Evolutionary conservation across 768 basidiomycete species (phyloP).

Genomic region (Pisolithus marmoratus): DNA sequence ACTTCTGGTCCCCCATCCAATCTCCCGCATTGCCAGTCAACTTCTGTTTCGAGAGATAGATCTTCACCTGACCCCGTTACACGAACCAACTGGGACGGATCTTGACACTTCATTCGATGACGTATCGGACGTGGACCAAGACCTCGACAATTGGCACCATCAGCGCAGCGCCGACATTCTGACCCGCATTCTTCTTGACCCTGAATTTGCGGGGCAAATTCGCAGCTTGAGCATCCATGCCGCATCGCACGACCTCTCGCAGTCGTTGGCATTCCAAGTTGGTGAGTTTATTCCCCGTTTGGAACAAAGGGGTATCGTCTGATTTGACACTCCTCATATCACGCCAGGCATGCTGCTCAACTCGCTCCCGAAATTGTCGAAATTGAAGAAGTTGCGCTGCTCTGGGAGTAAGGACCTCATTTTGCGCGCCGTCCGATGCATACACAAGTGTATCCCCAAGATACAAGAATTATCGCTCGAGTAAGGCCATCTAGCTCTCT

Average conservation of each 20-base stretch:
- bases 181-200: constrained; percentile 57
- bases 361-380: constrained; percentile 55
- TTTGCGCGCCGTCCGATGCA: constrained; percentile 42
- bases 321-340: neutral
- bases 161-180: constrained; percentile 68
- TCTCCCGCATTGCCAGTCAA: constrained; percentile 66
- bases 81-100: constrained; percentile 19
- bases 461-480: constrained; percentile 52
- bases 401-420: constrained; percentile 51
- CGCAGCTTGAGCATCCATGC: constrained; percentile 56
- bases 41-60: constrained; percentile 60
- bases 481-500: constrained; percentile 27
- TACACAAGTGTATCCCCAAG: constrained; percentile 47
- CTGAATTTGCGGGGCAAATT: constrained; percentile 52
- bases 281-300: constrained; percentile 30
- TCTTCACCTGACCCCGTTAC: constrained; percentile 47
- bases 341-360: constrained; percentile 60
- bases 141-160: constrained; percentile 42
- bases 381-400: constrained; percentile 55
- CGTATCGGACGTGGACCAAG: constrained; percentile 12
- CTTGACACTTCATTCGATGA: constrained; percentile 4
- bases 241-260: constrained; percentile 40
- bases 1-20: constrained; percentile 58
- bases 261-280: constrained; percentile 57
- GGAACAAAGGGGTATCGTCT: too few species aligned